These are phyloP conservation scores for Emergomyces pasteurianus DNA, from an alignment of 2,329 filamentous ascomycete species.

Conservation along the genomic window DNA sequence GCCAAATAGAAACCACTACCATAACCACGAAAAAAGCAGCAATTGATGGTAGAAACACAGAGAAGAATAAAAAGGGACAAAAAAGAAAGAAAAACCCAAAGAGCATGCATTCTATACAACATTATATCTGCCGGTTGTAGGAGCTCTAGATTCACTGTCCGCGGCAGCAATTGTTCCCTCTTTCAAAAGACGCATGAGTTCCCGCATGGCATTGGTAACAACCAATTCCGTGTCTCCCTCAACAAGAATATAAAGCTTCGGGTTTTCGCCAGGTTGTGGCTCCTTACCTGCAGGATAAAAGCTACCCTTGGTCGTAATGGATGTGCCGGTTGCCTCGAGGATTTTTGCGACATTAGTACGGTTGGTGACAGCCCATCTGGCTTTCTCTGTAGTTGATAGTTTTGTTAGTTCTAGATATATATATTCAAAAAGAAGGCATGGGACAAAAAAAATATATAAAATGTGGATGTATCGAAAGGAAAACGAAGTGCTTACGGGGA, in stretches of 20 bases:
- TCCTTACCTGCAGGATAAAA: constrained; percentile 78
- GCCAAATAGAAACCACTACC: background rate
- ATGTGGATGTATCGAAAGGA: background rate
- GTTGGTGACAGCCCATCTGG: constrained; percentile 96
- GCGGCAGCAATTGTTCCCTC: constrained; percentile 84
- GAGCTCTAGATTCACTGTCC: constrained; percentile 70
- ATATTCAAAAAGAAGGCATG: constrained; percentile 7
- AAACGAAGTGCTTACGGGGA: constrained; percentile 46
- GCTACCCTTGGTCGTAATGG: constrained; percentile 92
- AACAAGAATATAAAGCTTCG: constrained; percentile 96
- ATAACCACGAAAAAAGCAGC: background rate
- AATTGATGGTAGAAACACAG: no score
- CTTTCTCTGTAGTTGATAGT: constrained; percentile 52
- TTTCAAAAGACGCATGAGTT: constrained; percentile 75
- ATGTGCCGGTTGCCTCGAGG: constrained; percentile 83
- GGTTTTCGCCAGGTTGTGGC: constrained; percentile 59
- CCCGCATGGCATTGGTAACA: constrained; percentile 79
- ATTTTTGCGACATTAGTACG: constrained; percentile 98
- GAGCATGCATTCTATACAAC: constrained; percentile 47
- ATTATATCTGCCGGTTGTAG: constrained; percentile 71
- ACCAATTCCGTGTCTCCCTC: constrained; percentile 93
- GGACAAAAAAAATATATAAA: constrained; percentile 2
- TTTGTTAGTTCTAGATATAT: constrained; percentile 5
- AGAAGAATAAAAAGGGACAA: no score
- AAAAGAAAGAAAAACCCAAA: background rate